Evolutionary conservation across 345 rosid species (phyloP), one percentile per base, ranked within the genome.

Genomic region (Tarenaya hassleriana): DNA sequence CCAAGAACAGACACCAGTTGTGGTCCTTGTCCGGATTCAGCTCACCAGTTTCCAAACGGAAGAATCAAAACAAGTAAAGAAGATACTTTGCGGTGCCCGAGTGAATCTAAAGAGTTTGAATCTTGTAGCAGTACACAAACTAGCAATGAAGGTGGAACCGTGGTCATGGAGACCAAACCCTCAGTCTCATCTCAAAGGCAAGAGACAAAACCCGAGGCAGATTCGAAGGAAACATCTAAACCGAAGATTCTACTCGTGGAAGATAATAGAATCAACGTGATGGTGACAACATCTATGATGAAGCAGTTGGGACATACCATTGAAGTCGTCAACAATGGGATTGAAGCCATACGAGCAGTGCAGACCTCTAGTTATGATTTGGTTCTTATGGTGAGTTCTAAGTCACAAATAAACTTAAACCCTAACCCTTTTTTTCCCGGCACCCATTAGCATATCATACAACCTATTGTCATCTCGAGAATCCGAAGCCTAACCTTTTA

Each of bases 181-280:
- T n/a, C n/a, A n/a, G n/a, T n/a, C n/a, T n/a, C n/a, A n/a, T n/a
- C n/a, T n/a, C n/a, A n/a, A n/a, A n/a, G n/a, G n/a, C n/a, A n/a
- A n/a, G n/a, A n/a, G n/a, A 5, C 29, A 24, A 24, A 24, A 24
- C 29, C 29, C 5, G 29, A 24, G 2, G 29, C 29, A 24, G 69
- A 49, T 69, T 52, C 12, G 49, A n/a, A n/a, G n/a, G n/a, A n/a
- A 16, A 50, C 20, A 43, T 60, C 47, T 17, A 69, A 48, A 60
- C 85, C 94, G 8, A 78, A 69, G 73, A 81, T 84, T 54, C 92
- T 83, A 34, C 83, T 83, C 5, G 92, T 78, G 16, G 92, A 83
- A 74, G 92, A 83, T 56, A 81, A 84, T 67, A 81, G 73, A 68
- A 77, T 84, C 43, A 84, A 84, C 64, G 77, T 81, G 52, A 77